phyloP scores from a whole-genome alignment of 345 rosid species.

The Capsella bursapastoris region DNA sequence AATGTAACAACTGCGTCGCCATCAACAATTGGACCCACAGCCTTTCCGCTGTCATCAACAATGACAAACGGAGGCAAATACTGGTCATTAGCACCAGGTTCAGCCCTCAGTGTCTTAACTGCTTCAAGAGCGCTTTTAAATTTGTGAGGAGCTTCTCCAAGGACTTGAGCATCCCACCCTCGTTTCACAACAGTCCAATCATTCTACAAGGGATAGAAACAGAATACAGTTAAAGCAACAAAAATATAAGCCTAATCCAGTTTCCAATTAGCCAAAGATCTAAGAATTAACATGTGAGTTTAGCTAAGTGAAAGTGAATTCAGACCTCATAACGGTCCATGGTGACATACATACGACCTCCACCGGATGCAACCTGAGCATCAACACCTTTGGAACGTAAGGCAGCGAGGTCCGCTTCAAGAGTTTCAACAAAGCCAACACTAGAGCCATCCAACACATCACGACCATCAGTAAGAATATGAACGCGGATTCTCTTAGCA shows the following conservation, averaged over 20 bases:
- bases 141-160: constrained; percentile 96
- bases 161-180: constrained; percentile 99
- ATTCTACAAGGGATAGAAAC: constrained; percentile 53
- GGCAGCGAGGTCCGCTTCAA: constrained; percentile 67
- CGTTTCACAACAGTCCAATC: constrained; percentile 94
- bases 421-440: constrained; percentile 81
- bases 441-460: constrained; percentile 98
- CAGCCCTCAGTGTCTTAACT: constrained; percentile 73
- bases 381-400: constrained; percentile 79
- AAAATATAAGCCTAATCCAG: constrained; percentile 3
- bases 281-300: background rate
- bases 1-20: constrained; percentile 97
- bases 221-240: constrained; percentile 1
- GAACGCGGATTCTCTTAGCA: constrained; percentile 92
- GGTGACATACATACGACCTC: constrained; percentile 96
- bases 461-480: constrained; percentile 95
- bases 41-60: constrained; percentile 71
- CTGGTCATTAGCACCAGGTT: constrained; percentile 76
- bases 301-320: background rate
- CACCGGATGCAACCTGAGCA: constrained; percentile 95
- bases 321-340: constrained; percentile 98
- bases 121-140: constrained; percentile 86
- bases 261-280: background rate
- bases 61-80: constrained; percentile 93
- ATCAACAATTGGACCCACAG: constrained; percentile 90